Percentiles rank a stretch among this genome's conserved stretches.
phyloP scores from a whole-genome alignment of 768 basidiomycete species.

The Lanmaoa rubissima region DNA sequence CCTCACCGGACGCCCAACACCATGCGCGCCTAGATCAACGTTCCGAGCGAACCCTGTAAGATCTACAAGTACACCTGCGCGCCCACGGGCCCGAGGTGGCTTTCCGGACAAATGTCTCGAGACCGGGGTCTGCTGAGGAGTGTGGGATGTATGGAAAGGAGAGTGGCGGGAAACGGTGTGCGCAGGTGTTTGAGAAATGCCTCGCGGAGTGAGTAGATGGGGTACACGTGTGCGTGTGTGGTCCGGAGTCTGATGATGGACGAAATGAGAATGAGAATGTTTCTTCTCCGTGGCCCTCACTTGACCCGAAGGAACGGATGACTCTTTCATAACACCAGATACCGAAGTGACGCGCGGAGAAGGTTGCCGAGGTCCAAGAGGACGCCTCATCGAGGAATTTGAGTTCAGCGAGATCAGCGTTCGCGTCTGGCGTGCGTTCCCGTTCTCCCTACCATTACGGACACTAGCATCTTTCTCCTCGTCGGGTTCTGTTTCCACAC shows the following conservation, averaged over 20 bases:
- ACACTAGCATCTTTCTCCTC: background rate
- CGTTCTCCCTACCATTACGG: background rate
- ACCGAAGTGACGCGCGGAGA: constrained; percentile 12
- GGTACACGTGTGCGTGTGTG: constrained; percentile 14
- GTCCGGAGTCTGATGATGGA: background rate
- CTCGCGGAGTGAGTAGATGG: background rate
- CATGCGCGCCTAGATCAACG: constrained; percentile 31
- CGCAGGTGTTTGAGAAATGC: constrained; percentile 6
- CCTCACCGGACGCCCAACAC: constrained; percentile 21
- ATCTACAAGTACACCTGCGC: constrained; percentile 38
- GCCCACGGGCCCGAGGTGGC: constrained; percentile 27
- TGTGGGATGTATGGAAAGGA: constrained; percentile 16
- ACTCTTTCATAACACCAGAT: background rate
- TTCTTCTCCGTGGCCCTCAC: constrained; percentile 5
- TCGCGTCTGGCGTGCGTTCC: constrained; percentile 3
- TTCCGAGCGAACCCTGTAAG: constrained; percentile 38
- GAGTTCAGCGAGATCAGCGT: constrained; percentile 18
- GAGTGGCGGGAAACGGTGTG: constrained; percentile 24
- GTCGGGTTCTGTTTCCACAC: constrained; percentile 1
- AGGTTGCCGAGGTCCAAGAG: constrained; percentile 22
- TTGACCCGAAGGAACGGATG: background rate
- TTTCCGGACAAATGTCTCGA: constrained; percentile 29
- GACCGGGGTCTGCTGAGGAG: constrained; percentile 3
- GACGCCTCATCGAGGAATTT: constrained; percentile 25
- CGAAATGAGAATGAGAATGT: background rate